Conservation (phyloP, 208 protist species). For the Trichomonas vaginalis region DNA sequence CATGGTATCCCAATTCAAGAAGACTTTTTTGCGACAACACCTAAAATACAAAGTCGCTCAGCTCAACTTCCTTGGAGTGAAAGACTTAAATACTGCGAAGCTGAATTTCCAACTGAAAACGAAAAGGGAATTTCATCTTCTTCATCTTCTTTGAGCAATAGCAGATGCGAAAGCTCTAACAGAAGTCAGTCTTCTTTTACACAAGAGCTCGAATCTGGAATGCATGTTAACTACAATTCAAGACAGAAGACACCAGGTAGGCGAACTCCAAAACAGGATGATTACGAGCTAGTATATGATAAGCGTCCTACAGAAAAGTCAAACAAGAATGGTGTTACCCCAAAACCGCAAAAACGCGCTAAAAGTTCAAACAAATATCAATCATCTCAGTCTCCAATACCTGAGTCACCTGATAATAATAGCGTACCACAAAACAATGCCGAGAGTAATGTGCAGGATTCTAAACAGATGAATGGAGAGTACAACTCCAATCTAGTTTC, state of each 20-base stretch:
- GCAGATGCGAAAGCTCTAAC: neutral
- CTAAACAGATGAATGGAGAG: neutral
- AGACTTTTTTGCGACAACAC: neutral
- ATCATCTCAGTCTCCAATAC: neutral
- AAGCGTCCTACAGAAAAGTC: neutral
- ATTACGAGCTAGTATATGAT: neutral
- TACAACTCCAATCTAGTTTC: neutral
- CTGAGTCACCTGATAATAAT: neutral
- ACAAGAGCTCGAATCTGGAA: neutral
- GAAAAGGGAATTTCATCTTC: neutral
- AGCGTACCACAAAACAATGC: neutral
- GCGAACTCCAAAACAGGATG: neutral
- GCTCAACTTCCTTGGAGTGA: neutral
- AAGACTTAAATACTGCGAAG: neutral
- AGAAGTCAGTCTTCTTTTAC: neutral
- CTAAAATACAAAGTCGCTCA: neutral
- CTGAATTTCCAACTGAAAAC: neutral
- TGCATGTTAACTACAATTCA: neutral
- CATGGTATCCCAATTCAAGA: neutral
- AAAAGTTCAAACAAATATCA: too few relatives aligned
- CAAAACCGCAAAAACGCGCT: neutral
- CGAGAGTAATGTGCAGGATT: neutral
- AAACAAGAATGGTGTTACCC: neutral
- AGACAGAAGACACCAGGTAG: neutral
- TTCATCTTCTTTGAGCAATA: neutral